These are phyloP conservation scores for Penicillium silybi DNA, from an alignment of 495 filamentous ascomycete species.

Conservation along the genomic window DNA sequence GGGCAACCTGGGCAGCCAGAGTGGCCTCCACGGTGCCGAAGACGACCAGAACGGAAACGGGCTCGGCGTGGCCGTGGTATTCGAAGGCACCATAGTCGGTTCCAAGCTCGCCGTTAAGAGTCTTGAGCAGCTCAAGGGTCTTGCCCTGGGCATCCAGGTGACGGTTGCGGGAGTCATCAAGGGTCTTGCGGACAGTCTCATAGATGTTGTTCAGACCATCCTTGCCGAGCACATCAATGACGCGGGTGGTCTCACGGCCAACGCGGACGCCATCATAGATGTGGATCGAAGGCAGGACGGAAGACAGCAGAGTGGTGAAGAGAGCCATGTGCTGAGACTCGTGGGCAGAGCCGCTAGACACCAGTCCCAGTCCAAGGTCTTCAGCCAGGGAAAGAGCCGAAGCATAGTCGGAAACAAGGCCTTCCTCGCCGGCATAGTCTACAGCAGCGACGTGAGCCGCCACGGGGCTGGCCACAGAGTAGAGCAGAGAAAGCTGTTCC, in stretches of 20 bases:
- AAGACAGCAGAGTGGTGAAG: slow-evolving; percentile 78
- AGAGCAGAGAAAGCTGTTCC: slow-evolving; percentile 85
- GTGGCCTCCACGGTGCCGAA: slow-evolving; percentile 90
- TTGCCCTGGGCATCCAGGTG: slow-evolving; percentile 71
- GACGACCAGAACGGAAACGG: slow-evolving; percentile 79
- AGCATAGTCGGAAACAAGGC: slow-evolving; percentile 83
- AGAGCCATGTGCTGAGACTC: slow-evolving; percentile 96
- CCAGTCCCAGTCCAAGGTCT: slow-evolving; percentile 81
- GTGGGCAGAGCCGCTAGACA: slow-evolving; percentile 79
- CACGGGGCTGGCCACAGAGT: slow-evolving; percentile 84
- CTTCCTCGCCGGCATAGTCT: slow-evolving; percentile 71
- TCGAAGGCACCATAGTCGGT: slow-evolving; percentile 91
- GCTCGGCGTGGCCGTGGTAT: slow-evolving; percentile 78
- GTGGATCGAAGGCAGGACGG: slow-evolving; percentile 78
- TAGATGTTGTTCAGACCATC: slow-evolving; percentile 66
- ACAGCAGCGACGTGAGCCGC: slow-evolving; percentile 92
- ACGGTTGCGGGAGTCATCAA: slow-evolving; percentile 59
- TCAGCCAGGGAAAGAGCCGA: slow-evolving; percentile 79
- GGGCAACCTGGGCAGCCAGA: slow-evolving; percentile 75
- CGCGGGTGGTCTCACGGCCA: slow-evolving; percentile 76
- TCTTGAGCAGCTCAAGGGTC: slow-evolving; percentile 66
- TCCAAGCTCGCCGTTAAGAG: slow-evolving; percentile 88
- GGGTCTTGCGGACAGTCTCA: slow-evolving; percentile 58
- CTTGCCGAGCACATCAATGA: slow-evolving; percentile 81
- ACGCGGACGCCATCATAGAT: slow-evolving; percentile 88